Evolutionary conservation across 352 stramenopile species (phyloP), one percentile per base, ranked within the genome.

Genomic region (Pythium chondricola): DNA sequence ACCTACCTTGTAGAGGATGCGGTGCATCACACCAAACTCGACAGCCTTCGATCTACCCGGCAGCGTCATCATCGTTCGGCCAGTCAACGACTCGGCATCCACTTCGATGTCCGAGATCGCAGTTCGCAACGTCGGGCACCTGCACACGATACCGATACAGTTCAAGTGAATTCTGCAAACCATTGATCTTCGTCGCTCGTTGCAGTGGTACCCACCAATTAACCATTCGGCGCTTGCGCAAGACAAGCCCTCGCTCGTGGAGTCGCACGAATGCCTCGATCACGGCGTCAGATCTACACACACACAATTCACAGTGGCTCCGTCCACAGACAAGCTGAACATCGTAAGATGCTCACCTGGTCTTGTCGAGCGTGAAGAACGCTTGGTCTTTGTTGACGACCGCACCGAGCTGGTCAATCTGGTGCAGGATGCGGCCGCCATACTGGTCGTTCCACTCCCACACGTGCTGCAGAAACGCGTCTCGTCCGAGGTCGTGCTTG

Each of bases 391-490:
- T 99, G 79, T 99, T 97, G 4, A 99, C 90, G 30, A 86, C 93
- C 2, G 81, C 88, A 16, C 96, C 97, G 1, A 99, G 69, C 47
- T 74, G 74, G 51, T 93, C 73, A 24, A 99, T 74, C 66, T 99
- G 97, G 39, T 81, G 83, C 38, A 96, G 96, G 63, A 99, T 99
- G 26, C 75, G 78, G 16, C 83, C 88, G 30, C 96, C 96, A 61
- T 99, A 99, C 55, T 98, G 84, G 27, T 96, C 83, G 69, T 99
- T 99, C 97, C 97, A 99, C 50, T 97, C 77, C 96, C 96, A 99
- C 16, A 98, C 85, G 50, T 91, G 87, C 44, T 97, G 69, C 14
- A 99, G 71, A 61, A 99, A 99, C 45, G 89, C 85, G 32, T 98
- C 94, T 33, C 97, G 84, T 5, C 97, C 97, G 24, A 99, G 74